Evolutionary conservation across 495 filamentous ascomycete genomes (phyloP).

Genomic region (Xanthoparmelia taractica): DNA sequence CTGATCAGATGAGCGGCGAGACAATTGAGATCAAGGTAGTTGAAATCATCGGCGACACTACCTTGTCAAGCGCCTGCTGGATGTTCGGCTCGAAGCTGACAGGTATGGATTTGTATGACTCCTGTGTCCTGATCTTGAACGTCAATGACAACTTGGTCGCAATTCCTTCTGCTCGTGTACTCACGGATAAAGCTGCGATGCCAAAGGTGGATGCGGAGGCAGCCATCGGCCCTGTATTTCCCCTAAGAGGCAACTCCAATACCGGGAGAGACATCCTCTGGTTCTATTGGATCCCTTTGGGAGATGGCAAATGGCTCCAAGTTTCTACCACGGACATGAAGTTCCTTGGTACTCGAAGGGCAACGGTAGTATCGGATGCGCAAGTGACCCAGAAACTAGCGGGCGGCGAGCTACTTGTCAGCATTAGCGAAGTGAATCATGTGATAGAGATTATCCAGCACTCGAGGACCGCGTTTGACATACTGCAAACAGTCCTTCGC

Average conservation of each 20-base stretch:
- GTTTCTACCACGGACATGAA: slow-evolving; percentile 6
- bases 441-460: not conserved
- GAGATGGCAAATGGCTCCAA: slow-evolving; percentile 11
- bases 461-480: not conserved
- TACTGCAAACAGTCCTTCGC: slow-evolving; percentile 1
- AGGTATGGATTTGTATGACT: slow-evolving; percentile 15
- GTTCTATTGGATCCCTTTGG: slow-evolving; percentile 17
- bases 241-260: slow-evolving; percentile 9
- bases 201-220: not conserved
- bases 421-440: not conserved
- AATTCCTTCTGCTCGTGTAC: slow-evolving; percentile 16
- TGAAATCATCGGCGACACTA: slow-evolving; percentile 13
- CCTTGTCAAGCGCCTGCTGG: slow-evolving; percentile 12
- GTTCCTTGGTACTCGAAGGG: not conserved
- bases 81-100: slow-evolving; percentile 1
- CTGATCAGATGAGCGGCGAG: not conserved
- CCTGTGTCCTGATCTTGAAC: slow-evolving; percentile 12
- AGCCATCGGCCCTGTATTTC: not conserved
- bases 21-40: not conserved
- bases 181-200: not conserved
- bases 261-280: slow-evolving; percentile 8
- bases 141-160: not conserved
- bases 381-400: slow-evolving; percentile 4
- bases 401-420: not conserved
- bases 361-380: not conserved